Conservation (phyloP, 352 stramenopile genomes). For the Globisporangium emineosum region DNA sequence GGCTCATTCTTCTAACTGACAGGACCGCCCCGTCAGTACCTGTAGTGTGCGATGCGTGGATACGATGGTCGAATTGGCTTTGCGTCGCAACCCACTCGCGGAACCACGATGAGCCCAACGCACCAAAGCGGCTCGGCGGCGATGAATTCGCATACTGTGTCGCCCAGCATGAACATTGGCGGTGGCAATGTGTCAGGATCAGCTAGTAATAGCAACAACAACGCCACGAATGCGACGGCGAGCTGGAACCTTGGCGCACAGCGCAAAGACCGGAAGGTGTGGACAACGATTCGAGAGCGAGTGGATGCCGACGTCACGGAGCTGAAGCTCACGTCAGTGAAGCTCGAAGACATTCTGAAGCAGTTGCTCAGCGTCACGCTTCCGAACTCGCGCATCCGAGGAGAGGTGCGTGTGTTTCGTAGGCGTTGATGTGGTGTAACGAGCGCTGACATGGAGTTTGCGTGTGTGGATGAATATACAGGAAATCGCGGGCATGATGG, state of each 20-base stretch:
- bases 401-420: conserved; percentile 33
- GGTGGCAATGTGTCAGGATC: neutral
- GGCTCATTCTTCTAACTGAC: neutral
- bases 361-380: conserved; percentile 56
- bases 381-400: conserved; percentile 63
- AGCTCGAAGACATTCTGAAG: conserved; percentile 78
- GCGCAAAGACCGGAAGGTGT: conserved; percentile 66
- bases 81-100: neutral
- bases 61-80: neutral
- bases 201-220: neutral
- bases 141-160: neutral
- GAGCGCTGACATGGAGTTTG: neutral
- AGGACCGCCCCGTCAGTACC: too few relatives aligned
- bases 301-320: conserved; percentile 54
- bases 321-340: conserved; percentile 64
- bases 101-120: conserved; percentile 14
- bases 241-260: conserved; percentile 61
- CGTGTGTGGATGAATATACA: conserved; percentile 11
- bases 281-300: conserved; percentile 45
- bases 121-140: neutral
- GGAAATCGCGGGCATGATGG: conserved; percentile 62
- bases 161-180: conserved; percentile 8
- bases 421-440: too few relatives aligned
- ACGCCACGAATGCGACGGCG: neutral
- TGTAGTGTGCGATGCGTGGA: neutral